phyloP scores from a whole-genome alignment of 805 yeast genomes.

The Huiozyma naganishii region DNA sequence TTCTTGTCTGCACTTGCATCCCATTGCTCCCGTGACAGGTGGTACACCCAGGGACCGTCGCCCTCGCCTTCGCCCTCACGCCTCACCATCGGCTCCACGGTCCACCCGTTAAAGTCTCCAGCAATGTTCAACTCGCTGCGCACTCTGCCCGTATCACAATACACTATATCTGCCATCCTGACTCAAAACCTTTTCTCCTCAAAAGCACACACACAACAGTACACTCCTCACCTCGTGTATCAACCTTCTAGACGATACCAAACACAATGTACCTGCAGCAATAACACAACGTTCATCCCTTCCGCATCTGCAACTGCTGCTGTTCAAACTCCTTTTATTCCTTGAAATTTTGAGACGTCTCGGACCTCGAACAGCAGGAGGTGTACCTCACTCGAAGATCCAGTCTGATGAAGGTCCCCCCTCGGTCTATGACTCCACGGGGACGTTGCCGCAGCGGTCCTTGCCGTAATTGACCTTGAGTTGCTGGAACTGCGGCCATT shows the following conservation, averaged over 20 bases:
- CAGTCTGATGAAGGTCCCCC: no score
- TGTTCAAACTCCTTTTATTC: no score
- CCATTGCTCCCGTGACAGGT: background rate
- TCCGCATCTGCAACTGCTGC: no score
- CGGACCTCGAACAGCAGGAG: no score
- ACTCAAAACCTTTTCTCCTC: no score
- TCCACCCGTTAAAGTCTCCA: conserved; percentile 31
- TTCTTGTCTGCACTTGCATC: background rate
- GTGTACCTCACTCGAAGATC: no score
- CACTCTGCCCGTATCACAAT: background rate
- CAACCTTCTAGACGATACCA: no score
- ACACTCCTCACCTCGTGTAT: no score
- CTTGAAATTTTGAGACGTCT: no score
- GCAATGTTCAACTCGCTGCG: conserved; percentile 25
- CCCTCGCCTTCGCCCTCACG: conserved; percentile 4
- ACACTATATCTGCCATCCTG: background rate
- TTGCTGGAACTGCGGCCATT: conserved; percentile 53
- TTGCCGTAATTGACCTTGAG: conserved; percentile 86
- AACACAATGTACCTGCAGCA: no score
- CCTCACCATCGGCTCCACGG: conserved; percentile 7
- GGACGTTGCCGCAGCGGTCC: conserved; percentile 91
- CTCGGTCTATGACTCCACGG: conserved; percentile 40
- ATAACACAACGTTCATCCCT: no score
- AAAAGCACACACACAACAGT: no score
- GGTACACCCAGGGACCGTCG: conserved; percentile 14